These are phyloP conservation scores for Alternaria tenuissima DNA, from an alignment of 2,329 filamentous ascomycete genomes.

Conservation along the genomic window DNA sequence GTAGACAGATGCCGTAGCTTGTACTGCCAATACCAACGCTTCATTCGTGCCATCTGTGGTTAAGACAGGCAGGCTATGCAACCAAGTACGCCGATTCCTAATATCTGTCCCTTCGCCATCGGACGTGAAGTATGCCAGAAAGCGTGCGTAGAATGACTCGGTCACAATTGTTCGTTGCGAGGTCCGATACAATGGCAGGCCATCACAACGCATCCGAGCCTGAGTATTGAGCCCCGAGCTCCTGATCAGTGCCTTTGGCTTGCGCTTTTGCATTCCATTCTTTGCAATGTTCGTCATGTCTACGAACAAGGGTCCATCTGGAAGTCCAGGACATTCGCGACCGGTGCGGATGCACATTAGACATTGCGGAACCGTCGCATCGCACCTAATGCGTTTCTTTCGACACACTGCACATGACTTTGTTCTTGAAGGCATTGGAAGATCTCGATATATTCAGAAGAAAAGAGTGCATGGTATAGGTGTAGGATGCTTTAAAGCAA, in stretches of 20 bases:
- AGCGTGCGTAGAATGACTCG: not conserved
- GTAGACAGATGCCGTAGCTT: slow-evolving; percentile 40
- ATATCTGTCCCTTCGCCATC: slow-evolving; percentile 36
- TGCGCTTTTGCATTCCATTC: slow-evolving; percentile 25
- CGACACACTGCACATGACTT: slow-evolving; percentile 41
- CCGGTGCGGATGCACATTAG: slow-evolving; percentile 29
- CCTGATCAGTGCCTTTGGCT: not conserved
- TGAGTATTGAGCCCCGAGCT: not conserved
- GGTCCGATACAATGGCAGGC: slow-evolving; percentile 14
- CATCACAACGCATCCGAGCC: not conserved
- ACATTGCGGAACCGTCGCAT: slow-evolving; percentile 41
- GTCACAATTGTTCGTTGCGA: slow-evolving; percentile 17
- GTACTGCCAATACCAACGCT: slow-evolving; percentile 35
- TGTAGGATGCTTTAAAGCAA: not conserved
- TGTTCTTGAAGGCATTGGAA: slow-evolving; percentile 36
- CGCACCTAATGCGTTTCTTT: slow-evolving; percentile 45
- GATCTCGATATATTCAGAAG: no score
- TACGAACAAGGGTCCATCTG: slow-evolving; percentile 39
- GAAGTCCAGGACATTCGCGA: slow-evolving; percentile 36
- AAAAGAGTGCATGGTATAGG: not conserved
- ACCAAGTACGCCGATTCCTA: slow-evolving; percentile 37
- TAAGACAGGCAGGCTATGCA: slow-evolving; percentile 36
- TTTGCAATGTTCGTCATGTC: slow-evolving; percentile 37
- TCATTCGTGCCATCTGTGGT: slow-evolving; percentile 33
- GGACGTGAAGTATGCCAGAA: slow-evolving; percentile 28